Conservation (phyloP, 805 yeast species). For the Kodamaea hsintzibuensis region DNA sequence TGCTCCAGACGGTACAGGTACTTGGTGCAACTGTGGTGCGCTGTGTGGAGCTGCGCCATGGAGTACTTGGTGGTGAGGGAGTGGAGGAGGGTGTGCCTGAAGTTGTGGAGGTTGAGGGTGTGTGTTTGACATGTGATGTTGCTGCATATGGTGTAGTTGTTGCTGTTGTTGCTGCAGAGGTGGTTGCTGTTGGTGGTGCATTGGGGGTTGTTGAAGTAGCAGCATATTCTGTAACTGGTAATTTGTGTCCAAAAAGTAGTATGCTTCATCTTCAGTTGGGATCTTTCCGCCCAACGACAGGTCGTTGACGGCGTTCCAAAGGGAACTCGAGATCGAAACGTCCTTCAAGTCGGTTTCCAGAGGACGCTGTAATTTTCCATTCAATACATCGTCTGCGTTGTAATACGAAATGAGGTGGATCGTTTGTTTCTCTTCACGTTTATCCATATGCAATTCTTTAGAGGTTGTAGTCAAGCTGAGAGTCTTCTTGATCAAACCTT, state of each 20-base stretch:
- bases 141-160: constrained; percentile 3
- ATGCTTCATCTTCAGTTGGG: constrained; percentile 51
- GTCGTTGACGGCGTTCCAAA: constrained; percentile 59
- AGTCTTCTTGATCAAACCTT: constrained; percentile 83
- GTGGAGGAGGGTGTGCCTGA: constrained; percentile 11
- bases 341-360: constrained; percentile 54
- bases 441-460: constrained; percentile 28
- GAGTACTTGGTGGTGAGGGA: constrained; percentile 7
- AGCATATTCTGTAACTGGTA: constrained; percentile 45
- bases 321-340: constrained; percentile 44
- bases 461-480: constrained; percentile 47
- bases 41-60: neutral
- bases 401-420: constrained; percentile 81
- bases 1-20: constrained; percentile 1
- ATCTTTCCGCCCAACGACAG: constrained; percentile 59
- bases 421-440: constrained; percentile 40
- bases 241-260: constrained; percentile 46
- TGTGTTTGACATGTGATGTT: constrained; percentile 7
- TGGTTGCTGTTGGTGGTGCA: constrained; percentile 16
- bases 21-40: neutral
- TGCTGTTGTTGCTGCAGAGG: constrained; percentile 12
- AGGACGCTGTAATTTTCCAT: constrained; percentile 59
- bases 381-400: constrained; percentile 68
- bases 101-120: constrained; percentile 15
- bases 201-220: constrained; percentile 22